Percentiles rank a stretch among this genome's conserved stretches.
Conservation (phyloP, 768 basidiomycete species). For the Suillus fuscotomentosus region DNA sequence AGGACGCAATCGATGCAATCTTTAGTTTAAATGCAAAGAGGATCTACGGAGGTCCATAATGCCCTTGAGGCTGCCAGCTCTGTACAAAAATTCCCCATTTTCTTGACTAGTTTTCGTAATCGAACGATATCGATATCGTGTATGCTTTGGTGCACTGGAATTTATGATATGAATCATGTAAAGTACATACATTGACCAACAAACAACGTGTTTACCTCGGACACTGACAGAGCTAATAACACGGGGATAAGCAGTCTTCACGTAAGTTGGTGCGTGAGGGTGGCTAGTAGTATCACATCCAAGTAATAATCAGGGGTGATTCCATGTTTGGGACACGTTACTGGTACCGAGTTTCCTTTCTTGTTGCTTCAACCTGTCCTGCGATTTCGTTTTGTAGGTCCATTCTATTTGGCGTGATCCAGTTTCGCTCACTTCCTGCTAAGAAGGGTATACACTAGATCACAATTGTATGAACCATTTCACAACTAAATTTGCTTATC, state of each 20-base stretch:
- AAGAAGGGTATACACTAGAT: neutral
- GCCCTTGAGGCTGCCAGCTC: neutral
- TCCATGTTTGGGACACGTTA: neutral
- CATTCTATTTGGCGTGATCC: neutral
- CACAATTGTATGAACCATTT: neutral
- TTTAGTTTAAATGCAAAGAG: slow-evolving; percentile 54
- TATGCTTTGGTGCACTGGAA: neutral
- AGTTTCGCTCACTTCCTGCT: neutral
- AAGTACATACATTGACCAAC: neutral
- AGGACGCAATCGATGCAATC: slow-evolving; percentile 72
- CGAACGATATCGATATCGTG: neutral
- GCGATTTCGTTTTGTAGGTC: neutral
- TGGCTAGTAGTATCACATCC: neutral
- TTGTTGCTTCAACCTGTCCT: neutral
- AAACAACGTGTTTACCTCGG: neutral
- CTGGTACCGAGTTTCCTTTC: neutral
- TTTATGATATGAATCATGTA: neutral
- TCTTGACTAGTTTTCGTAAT: neutral
- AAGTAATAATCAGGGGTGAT: neutral
- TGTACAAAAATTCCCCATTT: neutral
- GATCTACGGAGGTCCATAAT: slow-evolving; percentile 35
- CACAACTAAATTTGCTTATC: neutral
- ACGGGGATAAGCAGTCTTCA: neutral
- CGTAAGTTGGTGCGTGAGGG: neutral
- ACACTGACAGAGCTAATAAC: neutral